Evolutionary conservation across 495 filamentous ascomycete genomes (phyloP).

Genomic region (Sphaerosporella brunnea): DNA sequence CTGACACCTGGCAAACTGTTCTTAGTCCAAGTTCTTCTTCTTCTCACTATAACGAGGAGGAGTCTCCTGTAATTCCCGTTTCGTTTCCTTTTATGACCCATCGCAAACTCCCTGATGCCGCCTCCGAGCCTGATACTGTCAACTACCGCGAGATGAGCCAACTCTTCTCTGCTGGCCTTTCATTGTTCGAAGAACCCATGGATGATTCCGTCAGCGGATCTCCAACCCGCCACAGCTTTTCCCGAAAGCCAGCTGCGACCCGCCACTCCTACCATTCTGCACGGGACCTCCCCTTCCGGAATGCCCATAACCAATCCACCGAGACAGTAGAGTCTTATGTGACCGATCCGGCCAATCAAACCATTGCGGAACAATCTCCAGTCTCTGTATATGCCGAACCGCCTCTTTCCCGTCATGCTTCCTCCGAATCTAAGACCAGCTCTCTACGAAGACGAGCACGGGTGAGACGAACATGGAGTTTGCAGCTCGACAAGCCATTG

Average conservation of each 20-base stretch:
- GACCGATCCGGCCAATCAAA: not conserved
- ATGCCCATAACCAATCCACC: not conserved
- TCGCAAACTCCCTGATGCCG: not conserved
- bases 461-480: slow-evolving; percentile 9
- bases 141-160: not conserved
- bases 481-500: slow-evolving; percentile 22
- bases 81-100: not conserved
- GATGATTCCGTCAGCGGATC: too few species aligned
- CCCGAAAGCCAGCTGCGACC: not conserved
- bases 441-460: slow-evolving; percentile 10
- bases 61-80: slow-evolving; percentile 18
- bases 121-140: not conserved
- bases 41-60: slow-evolving; percentile 10
- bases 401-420: slow-evolving; percentile 16
- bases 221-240: not conserved
- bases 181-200: slow-evolving; percentile 14
- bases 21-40: slow-evolving; percentile 16
- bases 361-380: slow-evolving; percentile 8
- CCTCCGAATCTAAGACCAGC: slow-evolving; percentile 3
- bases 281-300: not conserved
- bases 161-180: not conserved
- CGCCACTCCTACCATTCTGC: not conserved
- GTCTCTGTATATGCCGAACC: slow-evolving; percentile 20
- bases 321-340: not conserved
- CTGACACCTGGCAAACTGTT: slow-evolving; percentile 12